A percentile compares a stretch with the other conserved stretches of the same genome.
Evolutionary conservation across 2,329 filamentous ascomycete genomes (phyloP).

Genomic region (Thielaviopsis euricoi): DNA sequence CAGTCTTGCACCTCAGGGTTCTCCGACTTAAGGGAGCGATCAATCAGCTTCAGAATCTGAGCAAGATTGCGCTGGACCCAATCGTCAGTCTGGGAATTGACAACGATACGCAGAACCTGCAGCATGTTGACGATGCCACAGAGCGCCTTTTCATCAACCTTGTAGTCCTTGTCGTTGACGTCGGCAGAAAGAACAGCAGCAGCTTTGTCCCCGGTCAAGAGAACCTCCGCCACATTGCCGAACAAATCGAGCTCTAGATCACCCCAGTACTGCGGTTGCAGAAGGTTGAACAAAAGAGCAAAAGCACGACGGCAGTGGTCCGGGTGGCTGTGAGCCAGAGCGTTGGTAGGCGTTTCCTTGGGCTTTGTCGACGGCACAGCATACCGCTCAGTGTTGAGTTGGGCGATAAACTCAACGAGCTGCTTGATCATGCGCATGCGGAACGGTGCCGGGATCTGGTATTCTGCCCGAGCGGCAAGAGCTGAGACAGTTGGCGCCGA

Average conservation of each 20-base stretch:
- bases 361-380: constrained; percentile 55
- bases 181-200: constrained; percentile 40
- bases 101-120: constrained; percentile 76
- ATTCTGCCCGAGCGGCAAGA: constrained; percentile 34
- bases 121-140: constrained; percentile 61
- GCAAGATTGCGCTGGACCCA: constrained; percentile 73
- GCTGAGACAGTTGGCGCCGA: background rate
- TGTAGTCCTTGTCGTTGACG: constrained; percentile 44
- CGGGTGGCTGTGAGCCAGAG: constrained; percentile 20
- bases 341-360: constrained; percentile 31
- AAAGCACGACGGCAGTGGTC: constrained; percentile 53
- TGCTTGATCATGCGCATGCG: constrained; percentile 83
- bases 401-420: constrained; percentile 85
- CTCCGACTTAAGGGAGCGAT: constrained; percentile 77
- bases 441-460: constrained; percentile 47
- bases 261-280: constrained; percentile 79
- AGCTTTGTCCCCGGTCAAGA: constrained; percentile 69
- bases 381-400: constrained; percentile 63
- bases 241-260: constrained; percentile 87
- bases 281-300: constrained; percentile 62
- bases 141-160: constrained; percentile 51
- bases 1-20: constrained; percentile 89
- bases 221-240: constrained; percentile 65
- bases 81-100: constrained; percentile 75
- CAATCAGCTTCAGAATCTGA: constrained; percentile 69